These are phyloP conservation scores for Chenopodium album DNA, from an alignment of 148 eudicot genomes.

Conservation along the genomic window DNA sequence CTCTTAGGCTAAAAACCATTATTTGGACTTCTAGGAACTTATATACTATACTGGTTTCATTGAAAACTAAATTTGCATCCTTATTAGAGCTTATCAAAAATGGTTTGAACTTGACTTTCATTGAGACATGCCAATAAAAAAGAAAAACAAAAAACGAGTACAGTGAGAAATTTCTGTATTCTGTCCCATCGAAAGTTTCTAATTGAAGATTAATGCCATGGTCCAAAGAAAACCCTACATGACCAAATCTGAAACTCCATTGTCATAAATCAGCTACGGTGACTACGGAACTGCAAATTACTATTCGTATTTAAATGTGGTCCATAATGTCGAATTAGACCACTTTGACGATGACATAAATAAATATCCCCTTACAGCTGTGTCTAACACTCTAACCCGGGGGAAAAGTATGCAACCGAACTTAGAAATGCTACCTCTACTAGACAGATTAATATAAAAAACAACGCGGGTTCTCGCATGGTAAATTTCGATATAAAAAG, in stretches of 20 bases:
- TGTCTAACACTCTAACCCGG: neutral
- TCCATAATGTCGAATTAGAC: neutral
- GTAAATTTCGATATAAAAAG: neutral
- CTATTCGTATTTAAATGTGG: neutral
- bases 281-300: neutral
- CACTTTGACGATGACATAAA: neutral
- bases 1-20: too few species aligned
- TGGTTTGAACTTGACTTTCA: too few species aligned
- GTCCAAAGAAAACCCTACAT: neutral
- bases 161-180: neutral
- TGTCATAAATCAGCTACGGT: constrained; percentile 1
- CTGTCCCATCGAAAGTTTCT: neutral
- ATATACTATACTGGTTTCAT: too few species aligned
- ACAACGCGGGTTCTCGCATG: neutral
- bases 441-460: neutral
- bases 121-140: too few species aligned
- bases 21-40: too few species aligned
- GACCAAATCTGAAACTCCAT: neutral
- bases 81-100: too few species aligned
- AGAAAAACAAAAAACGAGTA: neutral
- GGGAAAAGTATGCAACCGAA: neutral
- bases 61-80: too few species aligned
- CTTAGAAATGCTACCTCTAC: neutral
- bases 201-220: neutral
- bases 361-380: neutral